Evolutionary conservation across 2,329 filamentous ascomycete species (phyloP), one percentile per base, ranked within the genome.

Genomic region (Tolypocladium tropicale): DNA sequence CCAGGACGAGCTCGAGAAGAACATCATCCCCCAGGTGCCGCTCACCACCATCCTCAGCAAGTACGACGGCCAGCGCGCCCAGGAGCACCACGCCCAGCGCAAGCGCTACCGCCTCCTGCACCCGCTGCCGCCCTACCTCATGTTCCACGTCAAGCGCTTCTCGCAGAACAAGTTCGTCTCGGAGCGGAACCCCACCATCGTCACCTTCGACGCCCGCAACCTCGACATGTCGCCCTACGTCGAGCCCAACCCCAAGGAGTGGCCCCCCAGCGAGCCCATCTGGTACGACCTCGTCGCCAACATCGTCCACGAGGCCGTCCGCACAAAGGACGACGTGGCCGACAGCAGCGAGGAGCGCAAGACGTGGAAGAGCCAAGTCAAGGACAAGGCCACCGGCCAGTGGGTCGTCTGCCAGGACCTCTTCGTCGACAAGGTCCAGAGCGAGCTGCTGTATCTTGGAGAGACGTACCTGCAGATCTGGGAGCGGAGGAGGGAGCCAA

Each of bases 81-180:
- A 96, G 68, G 94, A 99, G 67, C 90, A 93, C 67, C 83, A 93
- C 63, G 88, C 91, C 54, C 89, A 93, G 64, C 85, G 94, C 60
- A 88, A 93, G 65, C 86, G 94, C 36, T 96, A 96, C 73, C 85
- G 93, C 18, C 79, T 99, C 5, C 76, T 95, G 52, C 92, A 96
- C 66, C 94, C 94, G 0, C 79, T 99, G 0, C 94, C 94, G 0
- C 93, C 92, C 0, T 97, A 88, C 68, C 83, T 99, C 21, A 78
- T 94, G 54, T 90, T 99, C 75, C 93, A 99, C 75, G 86, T 97
- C 76, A 97, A 97, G 76, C 90, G 94, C 63, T 99, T 99, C 79
- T 90, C 86, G 63, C 86, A 88, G 62, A 99, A 99, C 77, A 96
- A 96, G 70, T 99, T 99, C 67, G 89, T 99, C 23, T 83, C 88